Percentiles rank a stretch among this genome's conserved stretches.
phyloP scores from a whole-genome alignment of 257 asterid genomes.

The Leptodermis oblonga region DNA sequence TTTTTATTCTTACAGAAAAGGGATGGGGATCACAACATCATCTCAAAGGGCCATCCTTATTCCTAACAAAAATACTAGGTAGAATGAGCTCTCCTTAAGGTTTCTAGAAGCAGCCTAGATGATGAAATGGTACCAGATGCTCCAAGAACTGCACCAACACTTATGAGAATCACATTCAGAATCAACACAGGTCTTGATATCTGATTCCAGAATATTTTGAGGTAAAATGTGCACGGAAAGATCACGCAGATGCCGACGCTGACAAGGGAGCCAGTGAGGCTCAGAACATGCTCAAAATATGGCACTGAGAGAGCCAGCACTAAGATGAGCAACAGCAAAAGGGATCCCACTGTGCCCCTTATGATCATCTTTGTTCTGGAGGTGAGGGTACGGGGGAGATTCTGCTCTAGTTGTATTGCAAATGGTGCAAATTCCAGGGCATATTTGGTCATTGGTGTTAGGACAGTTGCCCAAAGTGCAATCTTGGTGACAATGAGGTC shows the following conservation, averaged over 20 bases:
- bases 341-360: constrained; percentile 52
- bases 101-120: constrained; percentile 41
- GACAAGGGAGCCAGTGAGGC: constrained; percentile 73
- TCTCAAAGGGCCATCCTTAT: background rate
- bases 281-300: constrained; percentile 59
- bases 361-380: constrained; percentile 41
- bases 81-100: constrained; percentile 31
- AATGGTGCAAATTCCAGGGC: constrained; percentile 69
- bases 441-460: constrained; percentile 73
- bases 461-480: constrained; percentile 69
- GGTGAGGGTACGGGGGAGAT: constrained; percentile 41
- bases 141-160: constrained; percentile 46
- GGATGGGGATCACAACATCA: background rate
- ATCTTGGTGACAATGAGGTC: constrained; percentile 42
- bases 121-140: constrained; percentile 64
- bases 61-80: constrained; percentile 1
- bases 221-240: constrained; percentile 54
- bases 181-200: constrained; percentile 31
- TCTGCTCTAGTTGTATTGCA: constrained; percentile 56
- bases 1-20: background rate
- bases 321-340: constrained; percentile 42
- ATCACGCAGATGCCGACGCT: constrained; percentile 56
- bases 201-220: constrained; percentile 50
- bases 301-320: constrained; percentile 59
- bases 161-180: constrained; percentile 35